A percentile compares a stretch with the other conserved stretches of the same genome.
These are phyloP conservation scores for Botryotinia globosa DNA, from an alignment of 2,329 filamentous ascomycete species.

Conservation along the genomic window DNA sequence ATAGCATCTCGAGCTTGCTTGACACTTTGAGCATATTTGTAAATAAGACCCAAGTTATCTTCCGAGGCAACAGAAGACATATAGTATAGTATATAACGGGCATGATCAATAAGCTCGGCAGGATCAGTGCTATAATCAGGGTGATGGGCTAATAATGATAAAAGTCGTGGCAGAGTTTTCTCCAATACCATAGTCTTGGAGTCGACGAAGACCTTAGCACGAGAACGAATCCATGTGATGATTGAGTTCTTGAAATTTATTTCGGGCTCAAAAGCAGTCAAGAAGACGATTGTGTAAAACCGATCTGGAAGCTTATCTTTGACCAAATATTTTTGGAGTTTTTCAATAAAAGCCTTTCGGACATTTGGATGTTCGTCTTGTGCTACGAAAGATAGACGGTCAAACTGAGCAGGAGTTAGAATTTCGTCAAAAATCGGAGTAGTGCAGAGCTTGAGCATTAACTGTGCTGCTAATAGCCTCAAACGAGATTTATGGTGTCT, in stretches of 20 bases:
- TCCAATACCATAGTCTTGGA: constrained; percentile 69
- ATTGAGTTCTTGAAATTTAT: constrained; percentile 69
- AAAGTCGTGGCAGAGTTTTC: constrained; percentile 72
- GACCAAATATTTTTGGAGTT: constrained; percentile 87
- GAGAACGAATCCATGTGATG: constrained; percentile 85
- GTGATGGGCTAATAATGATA: constrained; percentile 89
- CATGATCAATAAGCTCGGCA: constrained; percentile 74
- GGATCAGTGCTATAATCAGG: constrained; percentile 74
- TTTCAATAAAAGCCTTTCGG: constrained; percentile 74
- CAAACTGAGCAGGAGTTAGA: constrained; percentile 71
- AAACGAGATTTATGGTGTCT: constrained; percentile 76
- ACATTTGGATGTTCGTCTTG: constrained; percentile 76
- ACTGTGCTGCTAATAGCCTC: constrained; percentile 75
- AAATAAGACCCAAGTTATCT: constrained; percentile 83
- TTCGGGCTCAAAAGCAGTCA: constrained; percentile 86
- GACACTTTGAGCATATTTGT: constrained; percentile 86
- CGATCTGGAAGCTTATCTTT: constrained; percentile 66
- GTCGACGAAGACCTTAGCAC: constrained; percentile 63
- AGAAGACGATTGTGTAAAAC: constrained; percentile 87
- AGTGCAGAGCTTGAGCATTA: constrained; percentile 79
- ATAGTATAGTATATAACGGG: constrained; percentile 88
- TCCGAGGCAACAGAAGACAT: constrained; percentile 78
- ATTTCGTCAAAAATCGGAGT: constrained; percentile 72
- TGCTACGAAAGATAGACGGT: constrained; percentile 73
- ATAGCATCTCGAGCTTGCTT: constrained; percentile 87